Conservation (phyloP, 2,329 filamentous ascomycete genomes). For the Scleromitrula shiraiana region DNA sequence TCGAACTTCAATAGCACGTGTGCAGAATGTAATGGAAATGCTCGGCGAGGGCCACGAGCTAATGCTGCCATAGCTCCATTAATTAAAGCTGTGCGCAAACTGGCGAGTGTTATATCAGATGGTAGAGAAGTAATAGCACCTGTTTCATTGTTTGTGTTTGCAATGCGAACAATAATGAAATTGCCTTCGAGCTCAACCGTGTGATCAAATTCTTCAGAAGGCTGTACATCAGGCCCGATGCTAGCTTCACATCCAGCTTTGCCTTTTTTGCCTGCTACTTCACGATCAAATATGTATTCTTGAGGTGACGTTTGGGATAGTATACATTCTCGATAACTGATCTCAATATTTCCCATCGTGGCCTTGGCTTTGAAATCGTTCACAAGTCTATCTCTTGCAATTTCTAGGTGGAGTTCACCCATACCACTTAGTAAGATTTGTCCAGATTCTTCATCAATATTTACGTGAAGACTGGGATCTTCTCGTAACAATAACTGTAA, state of each 20-base stretch:
- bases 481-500: constrained; percentile 76
- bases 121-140: constrained; percentile 38
- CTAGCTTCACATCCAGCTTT: constrained; percentile 67
- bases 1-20: constrained; percentile 64
- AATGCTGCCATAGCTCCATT: constrained; percentile 80
- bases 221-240: constrained; percentile 51
- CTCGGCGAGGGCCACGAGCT: constrained; percentile 73
- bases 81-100: constrained; percentile 49
- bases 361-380: constrained; percentile 83
- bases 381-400: constrained; percentile 79
- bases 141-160: constrained; percentile 26
- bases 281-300: constrained; percentile 63
- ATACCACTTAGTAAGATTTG: constrained; percentile 92
- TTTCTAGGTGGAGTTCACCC: constrained; percentile 92
- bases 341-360: constrained; percentile 82
- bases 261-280: constrained; percentile 70
- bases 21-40: constrained; percentile 72
- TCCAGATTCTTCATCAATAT: constrained; percentile 78
- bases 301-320: constrained; percentile 48
- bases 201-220: constrained; percentile 33
- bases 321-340: constrained; percentile 86
- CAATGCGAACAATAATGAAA: constrained; percentile 47
- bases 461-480: constrained; percentile 85
- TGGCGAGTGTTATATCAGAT: constrained; percentile 41
- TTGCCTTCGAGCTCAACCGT: constrained; percentile 62